These are phyloP conservation scores for Metahyphopichia silvanorum DNA, from an alignment of 805 yeast genomes.

Conservation along the genomic window DNA sequence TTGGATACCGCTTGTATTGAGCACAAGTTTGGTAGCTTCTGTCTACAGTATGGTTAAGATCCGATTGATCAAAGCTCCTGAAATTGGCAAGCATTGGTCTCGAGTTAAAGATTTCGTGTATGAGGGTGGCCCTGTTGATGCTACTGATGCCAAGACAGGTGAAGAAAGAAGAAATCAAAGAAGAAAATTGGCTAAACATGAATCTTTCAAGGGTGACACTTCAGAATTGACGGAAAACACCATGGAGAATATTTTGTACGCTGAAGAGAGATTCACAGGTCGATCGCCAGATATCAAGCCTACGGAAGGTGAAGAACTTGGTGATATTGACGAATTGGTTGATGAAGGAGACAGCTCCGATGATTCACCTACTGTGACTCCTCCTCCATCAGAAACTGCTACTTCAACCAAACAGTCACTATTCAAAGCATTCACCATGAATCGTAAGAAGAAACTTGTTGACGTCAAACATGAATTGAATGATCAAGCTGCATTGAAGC, in stretches of 20 bases:
- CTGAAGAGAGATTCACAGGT: constrained; percentile 26
- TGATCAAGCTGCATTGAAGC: constrained; percentile 15
- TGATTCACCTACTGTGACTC: constrained; percentile 1
- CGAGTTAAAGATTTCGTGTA: constrained; percentile 30
- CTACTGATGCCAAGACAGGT: constrained; percentile 30
- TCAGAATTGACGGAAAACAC: constrained; percentile 33
- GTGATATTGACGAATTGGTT: constrained; percentile 8
- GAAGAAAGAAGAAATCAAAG: constrained; percentile 25
- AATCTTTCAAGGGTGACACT: constrained; percentile 40
- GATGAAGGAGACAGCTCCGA: constrained; percentile 3
- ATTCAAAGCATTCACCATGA: background rate
- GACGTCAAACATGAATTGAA: constrained; percentile 20
- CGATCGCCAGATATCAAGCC: constrained; percentile 6
- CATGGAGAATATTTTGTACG: constrained; percentile 35
- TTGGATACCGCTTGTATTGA: constrained; percentile 48
- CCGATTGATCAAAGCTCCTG: constrained; percentile 20
- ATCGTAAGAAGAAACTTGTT: constrained; percentile 11
- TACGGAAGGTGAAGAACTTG: constrained; percentile 7
- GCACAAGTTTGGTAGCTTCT: constrained; percentile 31
- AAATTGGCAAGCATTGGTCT: constrained; percentile 29
- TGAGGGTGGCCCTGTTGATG: constrained; percentile 25
- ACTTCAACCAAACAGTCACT: background rate
- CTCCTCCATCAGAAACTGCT: background rate
- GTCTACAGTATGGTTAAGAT: constrained; percentile 39
- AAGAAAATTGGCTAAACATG: constrained; percentile 21